Base-by-base conservation (phyloP, 805 yeast genomes). In the Metschnikowia picachoensis region DNA sequence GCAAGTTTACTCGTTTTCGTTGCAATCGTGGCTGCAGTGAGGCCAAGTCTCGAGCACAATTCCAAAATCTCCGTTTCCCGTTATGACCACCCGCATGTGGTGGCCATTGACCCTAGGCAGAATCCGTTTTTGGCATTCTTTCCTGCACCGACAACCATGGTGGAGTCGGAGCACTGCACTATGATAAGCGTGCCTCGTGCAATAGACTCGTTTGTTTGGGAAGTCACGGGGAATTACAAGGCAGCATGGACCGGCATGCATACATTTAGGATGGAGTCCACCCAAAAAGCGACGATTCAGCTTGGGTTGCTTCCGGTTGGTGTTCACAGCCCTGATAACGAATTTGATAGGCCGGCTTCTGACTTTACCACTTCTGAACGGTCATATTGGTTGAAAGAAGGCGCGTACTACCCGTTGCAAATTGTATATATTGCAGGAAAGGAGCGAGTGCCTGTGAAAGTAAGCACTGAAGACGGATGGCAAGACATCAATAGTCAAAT, bases 161-260 rank as follows among this genome's bases (percentile, higher is more conserved):
- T 20, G 25, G 25, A 20, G 25, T 20, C 25, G 25, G 25, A 5
- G 25, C 25, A 20, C 25, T 20, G 25, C 25, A 20, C 25, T 20
- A 5, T 20, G 25, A 20, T 20, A 20, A 20, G 25, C 25, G 38
- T 28, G 8, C 35, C 31, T 10, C 28, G 7, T n/a, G 20, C 39
- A 13, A 30, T 39, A 17, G 42, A 39, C 27, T 31, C 36, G 7
- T 39, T 31, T 32, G 42, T 39, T 16, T 39, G 42, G 42, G 35
- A 39, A 31, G 3, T 30, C 15, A 31, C 27, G 12, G 42, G 42
- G n/a, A 25, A 13, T 15, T 39, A 13, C 28, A n/a, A 30, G 30
- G 30, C 42, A 30, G 20, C 7, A 14, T 20, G n/a, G 11, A 39
- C 36, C 3, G 42, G 42, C 10, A 13, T 10, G 34, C 17, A 39